Conservation (phyloP, 2,329 filamentous ascomycete species). For the Colletotrichum scovillei region DNA sequence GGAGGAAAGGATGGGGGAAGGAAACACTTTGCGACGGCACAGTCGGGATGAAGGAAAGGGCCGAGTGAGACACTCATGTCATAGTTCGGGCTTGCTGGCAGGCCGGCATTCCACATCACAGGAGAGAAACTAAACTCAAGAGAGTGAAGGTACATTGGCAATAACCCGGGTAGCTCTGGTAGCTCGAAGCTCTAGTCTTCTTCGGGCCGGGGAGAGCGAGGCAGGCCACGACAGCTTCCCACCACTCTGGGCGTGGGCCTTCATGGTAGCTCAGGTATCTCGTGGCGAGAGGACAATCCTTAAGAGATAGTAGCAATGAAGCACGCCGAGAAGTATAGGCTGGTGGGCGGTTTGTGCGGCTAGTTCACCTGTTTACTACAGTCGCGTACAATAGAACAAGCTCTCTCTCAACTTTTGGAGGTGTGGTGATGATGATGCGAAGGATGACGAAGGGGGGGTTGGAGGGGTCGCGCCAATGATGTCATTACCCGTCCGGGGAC, state of each 20-base stretch:
- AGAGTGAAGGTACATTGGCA: not conserved
- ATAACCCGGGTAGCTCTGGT: not conserved
- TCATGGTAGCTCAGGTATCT: not conserved
- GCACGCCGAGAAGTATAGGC: slow-evolving; percentile 4
- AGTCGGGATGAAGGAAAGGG: slow-evolving; percentile 8
- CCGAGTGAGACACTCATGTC: slow-evolving; percentile 34
- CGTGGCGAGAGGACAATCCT: not conserved
- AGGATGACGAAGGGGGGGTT: slow-evolving; percentile 27
- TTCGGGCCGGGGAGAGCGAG: not conserved
- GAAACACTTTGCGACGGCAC: not conserved
- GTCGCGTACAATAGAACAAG: not conserved
- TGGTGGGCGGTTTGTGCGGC: not conserved
- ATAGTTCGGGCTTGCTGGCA: slow-evolving; percentile 25
- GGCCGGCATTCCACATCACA: slow-evolving; percentile 8
- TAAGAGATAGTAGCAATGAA: not conserved
- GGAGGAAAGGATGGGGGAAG: not conserved
- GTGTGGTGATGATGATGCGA: slow-evolving; percentile 31
- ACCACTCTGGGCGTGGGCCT: not conserved
- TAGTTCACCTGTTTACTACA: not conserved
- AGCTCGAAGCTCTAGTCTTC: slow-evolving; percentile 15
- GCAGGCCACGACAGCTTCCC: not conserved
- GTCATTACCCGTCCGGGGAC: slow-evolving; percentile 22
- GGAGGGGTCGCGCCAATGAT: slow-evolving; percentile 33
- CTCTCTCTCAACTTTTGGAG: not conserved
- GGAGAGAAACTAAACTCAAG: slow-evolving; percentile 7